Evolutionary conservation across 177 flowering plant genomes (phyloP), one percentile per base, ranked within the genome.

Genomic region (Tripterygium wilfordii): DNA sequence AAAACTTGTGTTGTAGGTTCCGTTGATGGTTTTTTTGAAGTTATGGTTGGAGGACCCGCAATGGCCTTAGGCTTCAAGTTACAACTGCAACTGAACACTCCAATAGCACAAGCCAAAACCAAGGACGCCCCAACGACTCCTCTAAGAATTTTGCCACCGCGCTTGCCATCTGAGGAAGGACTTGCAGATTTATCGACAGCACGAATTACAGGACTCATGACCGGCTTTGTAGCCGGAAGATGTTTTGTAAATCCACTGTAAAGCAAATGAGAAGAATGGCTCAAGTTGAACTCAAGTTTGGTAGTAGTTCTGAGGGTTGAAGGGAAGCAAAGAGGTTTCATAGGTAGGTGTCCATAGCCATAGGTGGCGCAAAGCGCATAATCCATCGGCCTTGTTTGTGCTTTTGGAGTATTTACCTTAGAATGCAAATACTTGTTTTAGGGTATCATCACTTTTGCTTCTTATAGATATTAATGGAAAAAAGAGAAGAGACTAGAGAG

Each of bases 61-160:
- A 36, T 27, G 17, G 54, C 49, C 8, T 13, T 27, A n/a, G 10
- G 24, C 8, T 50, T 53, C 2, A 12, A 24, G 8, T 32, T 10
- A 25, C 23, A n/a, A n/a, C n/a, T n/a, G n/a, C n/a, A 48, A 15
- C 39, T 13, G 7, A 54, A 9, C 15, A 48, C 35, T 5, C 43
- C 42, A 24, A 60, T 15, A 14, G 33, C 43, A 31, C 49, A 53
- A 24, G 64, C 40, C 18, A 47, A 21, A 10, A 10, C 58, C 16
- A 60, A 0, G 12, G 57, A 52, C 0, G 57, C 57, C 13, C 57
- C 47, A 1, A 19, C 35, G 0, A 15, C 10, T 20, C 40, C 35
- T 39, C 23, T 44, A 15, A 13, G 12, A 19, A 24, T 41, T 21
- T 14, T 21, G 14, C 38, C 17, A 8, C 43, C 33, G 23, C 23